Base-by-base conservation (phyloP, 2,329 filamentous ascomycete species). In the Claviceps lovelessii region DNA sequence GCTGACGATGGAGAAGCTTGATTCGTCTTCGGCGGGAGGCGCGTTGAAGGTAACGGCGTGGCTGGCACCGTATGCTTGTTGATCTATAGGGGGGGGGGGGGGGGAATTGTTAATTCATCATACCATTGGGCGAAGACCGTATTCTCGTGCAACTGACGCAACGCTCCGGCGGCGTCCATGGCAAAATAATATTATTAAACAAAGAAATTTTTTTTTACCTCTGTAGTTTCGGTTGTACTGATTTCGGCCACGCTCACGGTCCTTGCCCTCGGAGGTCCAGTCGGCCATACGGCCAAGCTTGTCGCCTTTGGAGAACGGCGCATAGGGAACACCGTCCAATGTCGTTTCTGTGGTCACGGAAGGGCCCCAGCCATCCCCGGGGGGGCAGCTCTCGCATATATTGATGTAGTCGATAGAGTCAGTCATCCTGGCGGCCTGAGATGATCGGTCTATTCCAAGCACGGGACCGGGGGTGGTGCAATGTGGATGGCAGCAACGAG, bases 261-360 rank as follows among this genome's bases (percentile, higher is more conserved):
- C 88, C 74, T 96, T 96, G 70, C 87, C 84, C 68, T 96, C 93
- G 50, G 83, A 68, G 19, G 90, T 95, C 93, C 93, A 98, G 77
- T 98, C 93, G 58, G 93, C 93, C 90, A 98, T 97, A 70, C 93
- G 90, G 67, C 93, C 93, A 57, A 98, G 79, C 80, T 96, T 97
- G 77, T 98, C 93, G 69, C 89, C 90, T 75, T 98, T 98, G 62
- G 90, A 96, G 78, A 93, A 98, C 58, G 93, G 93, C 64, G 93
- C 93, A 72, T 96, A 98, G 44, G 93, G 93, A 51, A 97, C 89
- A 68, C 93, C 93, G 69, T 95, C 85, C 65, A 97, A 81, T 58
- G 88, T 95, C 60, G 88, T 95, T 70, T 95, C 88, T 64, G 76
- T 82, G 58, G 90, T 86, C 62, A 86, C 81, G 58, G 86, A 72